phyloP scores from a whole-genome alignment of 2,329 filamentous ascomycete genomes.

The Meredithiella fracta region DNA sequence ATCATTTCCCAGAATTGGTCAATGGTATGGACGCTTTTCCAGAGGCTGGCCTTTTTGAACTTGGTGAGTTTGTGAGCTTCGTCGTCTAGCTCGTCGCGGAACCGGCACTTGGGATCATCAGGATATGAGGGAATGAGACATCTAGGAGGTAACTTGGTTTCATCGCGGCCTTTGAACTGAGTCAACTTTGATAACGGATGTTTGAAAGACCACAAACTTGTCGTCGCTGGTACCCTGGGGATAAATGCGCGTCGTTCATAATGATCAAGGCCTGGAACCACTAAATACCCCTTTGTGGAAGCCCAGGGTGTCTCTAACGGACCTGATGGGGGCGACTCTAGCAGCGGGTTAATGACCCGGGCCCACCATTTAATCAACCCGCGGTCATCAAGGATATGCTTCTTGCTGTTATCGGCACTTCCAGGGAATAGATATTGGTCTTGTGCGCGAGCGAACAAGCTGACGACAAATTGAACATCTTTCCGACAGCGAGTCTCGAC shows the following conservation, averaged over 20 bases:
- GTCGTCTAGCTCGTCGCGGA: conserved; percentile 74
- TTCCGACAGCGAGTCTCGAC: conserved; percentile 48
- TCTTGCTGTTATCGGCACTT: conserved; percentile 66
- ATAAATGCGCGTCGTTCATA: conserved; percentile 67
- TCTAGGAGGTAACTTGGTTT: conserved; percentile 49
- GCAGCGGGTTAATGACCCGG: conserved; percentile 61
- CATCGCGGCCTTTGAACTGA: conserved; percentile 41
- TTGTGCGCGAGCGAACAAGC: conserved; percentile 81
- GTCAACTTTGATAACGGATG: conserved; percentile 52
- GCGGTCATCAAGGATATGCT: conserved; percentile 84
- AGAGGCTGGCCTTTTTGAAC: conserved; percentile 45
- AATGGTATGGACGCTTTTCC: conserved; percentile 68
- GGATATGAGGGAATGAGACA: conserved; percentile 83
- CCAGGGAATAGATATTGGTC: conserved; percentile 90
- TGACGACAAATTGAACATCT: conserved; percentile 57
- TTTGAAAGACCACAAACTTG: conserved; percentile 44
- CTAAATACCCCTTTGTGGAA: conserved; percentile 56
- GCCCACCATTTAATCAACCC: conserved; percentile 95
- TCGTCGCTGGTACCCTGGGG: conserved; percentile 30
- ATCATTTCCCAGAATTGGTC: conserved; percentile 99
- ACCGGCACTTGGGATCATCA: conserved; percentile 87
- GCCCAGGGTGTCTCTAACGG: conserved; percentile 23
- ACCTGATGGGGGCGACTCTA: conserved; percentile 30
- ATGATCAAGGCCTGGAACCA: conserved; percentile 74
- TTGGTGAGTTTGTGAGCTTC: conserved; percentile 46